Evolutionary conservation across 345 rosid genomes (phyloP).

Genomic region (Euphorbia pulcherrima): DNA sequence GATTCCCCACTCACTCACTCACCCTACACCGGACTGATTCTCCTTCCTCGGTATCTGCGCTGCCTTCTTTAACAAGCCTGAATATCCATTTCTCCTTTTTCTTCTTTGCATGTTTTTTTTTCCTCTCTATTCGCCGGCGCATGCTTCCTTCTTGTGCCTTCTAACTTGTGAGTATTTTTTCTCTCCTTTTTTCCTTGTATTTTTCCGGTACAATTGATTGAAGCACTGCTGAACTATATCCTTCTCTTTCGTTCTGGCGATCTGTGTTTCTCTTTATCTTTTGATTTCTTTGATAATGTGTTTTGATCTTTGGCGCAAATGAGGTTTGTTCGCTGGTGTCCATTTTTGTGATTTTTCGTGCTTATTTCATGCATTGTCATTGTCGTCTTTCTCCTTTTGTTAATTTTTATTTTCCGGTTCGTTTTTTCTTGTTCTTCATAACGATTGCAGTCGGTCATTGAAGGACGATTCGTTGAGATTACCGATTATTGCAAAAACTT

Average conservation of each 20-base stretch:
- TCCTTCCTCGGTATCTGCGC: constrained; percentile 22
- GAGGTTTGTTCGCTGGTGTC: not conserved
- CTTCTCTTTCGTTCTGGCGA: not conserved
- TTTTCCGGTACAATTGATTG: not conserved
- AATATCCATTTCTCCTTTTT: not conserved
- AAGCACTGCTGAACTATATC: not conserved
- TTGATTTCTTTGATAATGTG: not conserved
- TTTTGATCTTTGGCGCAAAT: constrained; percentile 2
- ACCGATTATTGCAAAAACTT: constrained; percentile 6
- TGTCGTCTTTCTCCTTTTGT: not conserved
- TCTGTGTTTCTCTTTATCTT: constrained; percentile 5
- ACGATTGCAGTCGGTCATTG: not conserved
- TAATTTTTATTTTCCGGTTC: not conserved
- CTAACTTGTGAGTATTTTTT: not conserved
- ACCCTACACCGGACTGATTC: constrained; percentile 4
- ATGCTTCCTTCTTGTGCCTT: not conserved
- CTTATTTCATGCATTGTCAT: not conserved
- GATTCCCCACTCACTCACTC: constrained; percentile 1
- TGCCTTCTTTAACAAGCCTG: not conserved
- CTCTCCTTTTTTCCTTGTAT: not conserved
- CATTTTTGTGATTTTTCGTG: not conserved
- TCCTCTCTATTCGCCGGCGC: not conserved
- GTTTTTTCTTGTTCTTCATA: not conserved
- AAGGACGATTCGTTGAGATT: not conserved
- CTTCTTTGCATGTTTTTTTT: not conserved